Conservation (phyloP, 371 early-diverging fungal genomes). For the Parasitella parasitica region DNA sequence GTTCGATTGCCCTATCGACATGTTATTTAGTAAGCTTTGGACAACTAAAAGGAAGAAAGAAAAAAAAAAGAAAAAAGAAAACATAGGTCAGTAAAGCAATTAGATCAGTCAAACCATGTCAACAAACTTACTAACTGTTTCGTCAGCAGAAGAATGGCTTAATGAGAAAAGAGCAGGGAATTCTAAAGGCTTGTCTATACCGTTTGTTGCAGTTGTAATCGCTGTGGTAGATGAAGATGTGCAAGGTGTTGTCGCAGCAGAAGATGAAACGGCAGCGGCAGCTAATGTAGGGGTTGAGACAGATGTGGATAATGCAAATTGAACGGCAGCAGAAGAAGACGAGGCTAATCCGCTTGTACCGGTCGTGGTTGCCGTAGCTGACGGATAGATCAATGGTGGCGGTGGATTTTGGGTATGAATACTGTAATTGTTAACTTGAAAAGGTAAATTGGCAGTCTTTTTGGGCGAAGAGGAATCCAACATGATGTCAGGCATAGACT, state of each 20-base stretch:
- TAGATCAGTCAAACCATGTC: not conserved
- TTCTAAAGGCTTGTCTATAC: conserved; percentile 13
- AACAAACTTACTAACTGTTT: conserved; percentile 24
- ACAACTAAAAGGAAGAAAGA: too few relatives aligned
- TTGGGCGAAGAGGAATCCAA: conserved; percentile 22
- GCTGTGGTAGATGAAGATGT: not conserved
- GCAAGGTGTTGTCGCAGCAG: not conserved
- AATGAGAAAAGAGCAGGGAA: conserved; percentile 25
- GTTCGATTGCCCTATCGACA: conserved; percentile 20
- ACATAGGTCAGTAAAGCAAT: too few relatives aligned
- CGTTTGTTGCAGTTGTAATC: not conserved
- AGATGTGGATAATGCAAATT: conserved; percentile 24
- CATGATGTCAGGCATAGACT: conserved; percentile 32
- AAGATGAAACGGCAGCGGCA: not conserved
- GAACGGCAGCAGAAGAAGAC: conserved; percentile 4
- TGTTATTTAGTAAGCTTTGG: conserved; percentile 24
- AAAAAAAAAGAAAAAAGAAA: too few relatives aligned
- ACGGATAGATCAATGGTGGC: conserved; percentile 28
- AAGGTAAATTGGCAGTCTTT: conserved; percentile 20
- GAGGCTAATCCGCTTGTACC: not conserved
- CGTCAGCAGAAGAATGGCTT: conserved; percentile 28
- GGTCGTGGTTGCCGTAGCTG: not conserved
- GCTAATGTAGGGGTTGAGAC: conserved; percentile 17
- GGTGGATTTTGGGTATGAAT: conserved; percentile 19
- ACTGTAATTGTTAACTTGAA: conserved; percentile 16